Evolutionary conservation across 2,329 filamentous ascomycete genomes (phyloP).

Genomic region (Fusarium torreyae): DNA sequence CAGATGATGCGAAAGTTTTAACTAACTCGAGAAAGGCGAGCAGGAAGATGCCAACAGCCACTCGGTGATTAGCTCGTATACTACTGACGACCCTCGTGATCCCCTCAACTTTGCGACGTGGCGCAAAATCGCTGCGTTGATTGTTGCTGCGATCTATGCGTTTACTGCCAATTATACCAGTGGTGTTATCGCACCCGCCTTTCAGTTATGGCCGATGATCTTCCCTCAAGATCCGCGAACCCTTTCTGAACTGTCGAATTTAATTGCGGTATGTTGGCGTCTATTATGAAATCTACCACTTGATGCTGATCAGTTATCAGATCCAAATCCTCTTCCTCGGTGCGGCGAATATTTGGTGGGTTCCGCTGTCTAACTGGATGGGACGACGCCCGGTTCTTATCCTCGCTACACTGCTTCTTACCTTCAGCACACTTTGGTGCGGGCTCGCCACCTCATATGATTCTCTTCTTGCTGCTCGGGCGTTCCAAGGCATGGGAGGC

Average conservation of each 20-base stretch:
- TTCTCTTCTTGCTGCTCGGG: slow-evolving; percentile 49
- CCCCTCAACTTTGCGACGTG: slow-evolving; percentile 55
- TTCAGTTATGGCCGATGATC: slow-evolving; percentile 51
- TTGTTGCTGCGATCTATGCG: slow-evolving; percentile 51
- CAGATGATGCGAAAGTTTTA: accelerated
- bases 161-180: slow-evolving; percentile 55
- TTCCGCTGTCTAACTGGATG: slow-evolving; percentile 56
- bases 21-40: slow-evolving; percentile 4
- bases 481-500: slow-evolving; percentile 55
- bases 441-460: slow-evolving; percentile 45
- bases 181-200: slow-evolving; percentile 52
- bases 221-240: slow-evolving; percentile 50
- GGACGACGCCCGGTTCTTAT: slow-evolving; percentile 54
- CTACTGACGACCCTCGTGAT: slow-evolving; percentile 53
- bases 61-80: background rate
- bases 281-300: accelerated
- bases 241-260: slow-evolving; percentile 47
- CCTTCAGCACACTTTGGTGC: slow-evolving; percentile 48
- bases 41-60: slow-evolving; percentile 1
- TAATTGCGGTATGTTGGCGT: slow-evolving; percentile 50
- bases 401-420: slow-evolving; percentile 50
- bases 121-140: slow-evolving; percentile 52
- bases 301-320: slow-evolving; percentile 28
- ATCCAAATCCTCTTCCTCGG: slow-evolving; percentile 55
- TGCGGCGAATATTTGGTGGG: slow-evolving; percentile 55